phyloP scores from a whole-genome alignment of 2,329 filamentous ascomycete genomes.

The Ilyonectria sp. region DNA sequence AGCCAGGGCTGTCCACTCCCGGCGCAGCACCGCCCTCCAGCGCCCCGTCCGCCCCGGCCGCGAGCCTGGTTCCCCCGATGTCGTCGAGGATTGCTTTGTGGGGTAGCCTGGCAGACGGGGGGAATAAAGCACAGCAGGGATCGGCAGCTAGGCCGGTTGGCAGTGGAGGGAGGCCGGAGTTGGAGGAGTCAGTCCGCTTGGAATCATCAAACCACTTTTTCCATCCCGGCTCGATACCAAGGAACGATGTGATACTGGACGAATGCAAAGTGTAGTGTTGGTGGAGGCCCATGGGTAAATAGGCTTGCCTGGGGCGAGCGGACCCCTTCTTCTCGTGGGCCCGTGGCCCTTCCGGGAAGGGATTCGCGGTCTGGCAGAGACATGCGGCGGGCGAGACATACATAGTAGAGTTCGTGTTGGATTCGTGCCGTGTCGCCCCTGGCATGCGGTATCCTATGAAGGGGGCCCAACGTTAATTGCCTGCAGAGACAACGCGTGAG shows the following conservation, averaged over 20 bases:
- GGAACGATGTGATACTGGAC: background rate
- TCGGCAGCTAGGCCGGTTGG: slow-evolving; percentile 2
- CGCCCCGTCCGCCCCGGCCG: background rate
- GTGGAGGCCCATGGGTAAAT: background rate
- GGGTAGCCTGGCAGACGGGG: slow-evolving; percentile 13
- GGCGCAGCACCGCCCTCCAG: slow-evolving; percentile 23
- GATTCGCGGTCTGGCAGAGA: slow-evolving; percentile 16
- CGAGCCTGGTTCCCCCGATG: slow-evolving; percentile 5
- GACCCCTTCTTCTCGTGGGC: background rate
- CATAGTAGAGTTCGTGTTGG: background rate
- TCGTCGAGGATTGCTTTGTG: slow-evolving; percentile 19
- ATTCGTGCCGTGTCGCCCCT: background rate
- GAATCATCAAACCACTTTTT: background rate
- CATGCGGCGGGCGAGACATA: slow-evolving; percentile 7
- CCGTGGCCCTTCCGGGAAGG: slow-evolving; percentile 9
- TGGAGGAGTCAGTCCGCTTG: background rate
- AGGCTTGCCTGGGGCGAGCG: background rate
- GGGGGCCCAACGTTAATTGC: background rate
- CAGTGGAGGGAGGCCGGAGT: background rate
- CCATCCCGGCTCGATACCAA: background rate
- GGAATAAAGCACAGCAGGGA: slow-evolving; percentile 6
- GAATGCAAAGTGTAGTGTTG: background rate
- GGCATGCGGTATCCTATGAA: background rate
- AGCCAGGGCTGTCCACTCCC: slow-evolving; percentile 14
- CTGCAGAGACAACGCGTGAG: background rate